Conservation (phyloP, 2,329 filamentous ascomycete species). For the Neofusicoccum ribis region DNA sequence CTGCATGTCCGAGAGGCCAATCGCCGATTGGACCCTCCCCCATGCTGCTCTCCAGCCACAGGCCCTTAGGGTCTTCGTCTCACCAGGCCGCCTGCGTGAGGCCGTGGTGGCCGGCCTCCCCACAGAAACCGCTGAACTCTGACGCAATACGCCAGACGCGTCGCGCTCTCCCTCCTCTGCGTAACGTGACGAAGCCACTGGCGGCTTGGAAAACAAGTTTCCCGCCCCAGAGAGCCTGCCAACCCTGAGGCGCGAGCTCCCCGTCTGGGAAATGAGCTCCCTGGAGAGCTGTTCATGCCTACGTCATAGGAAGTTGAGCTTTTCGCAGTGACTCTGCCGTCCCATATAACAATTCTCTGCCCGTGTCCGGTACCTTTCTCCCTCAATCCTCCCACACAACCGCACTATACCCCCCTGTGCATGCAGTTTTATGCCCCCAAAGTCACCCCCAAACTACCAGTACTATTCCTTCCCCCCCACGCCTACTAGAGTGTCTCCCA, state of each 20-base stretch:
- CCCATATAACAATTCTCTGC: constrained; percentile 15
- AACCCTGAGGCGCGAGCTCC: constrained; percentile 34
- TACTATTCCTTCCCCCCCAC: constrained; percentile 55
- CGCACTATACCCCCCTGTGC: constrained; percentile 30
- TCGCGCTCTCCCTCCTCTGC: constrained; percentile 2
- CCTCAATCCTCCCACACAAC: constrained; percentile 17
- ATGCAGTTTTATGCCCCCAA: constrained; percentile 50
- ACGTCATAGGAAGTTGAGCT: constrained; percentile 33
- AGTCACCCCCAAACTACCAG: constrained; percentile 49
- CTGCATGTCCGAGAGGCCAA: not conserved
- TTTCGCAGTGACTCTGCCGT: not conserved
- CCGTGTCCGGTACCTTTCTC: not conserved
- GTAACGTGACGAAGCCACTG: constrained; percentile 18
- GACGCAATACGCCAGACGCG: constrained; percentile 18
- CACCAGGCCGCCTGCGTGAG: constrained; percentile 10
- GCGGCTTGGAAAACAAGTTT: constrained; percentile 40
- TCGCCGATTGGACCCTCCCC: constrained; percentile 12
- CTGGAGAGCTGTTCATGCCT: constrained; percentile 21
- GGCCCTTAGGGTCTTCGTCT: not conserved
- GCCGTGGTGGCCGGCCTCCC: not conserved
- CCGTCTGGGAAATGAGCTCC: constrained; percentile 1
- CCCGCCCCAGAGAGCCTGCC: constrained; percentile 22
- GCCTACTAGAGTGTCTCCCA: constrained; percentile 37
- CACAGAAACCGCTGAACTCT: constrained; percentile 1
- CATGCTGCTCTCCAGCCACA: constrained; percentile 17